These are phyloP conservation scores for Arachis hypogaea DNA, from an alignment of 306 rosid genomes.

Conservation along the genomic window DNA sequence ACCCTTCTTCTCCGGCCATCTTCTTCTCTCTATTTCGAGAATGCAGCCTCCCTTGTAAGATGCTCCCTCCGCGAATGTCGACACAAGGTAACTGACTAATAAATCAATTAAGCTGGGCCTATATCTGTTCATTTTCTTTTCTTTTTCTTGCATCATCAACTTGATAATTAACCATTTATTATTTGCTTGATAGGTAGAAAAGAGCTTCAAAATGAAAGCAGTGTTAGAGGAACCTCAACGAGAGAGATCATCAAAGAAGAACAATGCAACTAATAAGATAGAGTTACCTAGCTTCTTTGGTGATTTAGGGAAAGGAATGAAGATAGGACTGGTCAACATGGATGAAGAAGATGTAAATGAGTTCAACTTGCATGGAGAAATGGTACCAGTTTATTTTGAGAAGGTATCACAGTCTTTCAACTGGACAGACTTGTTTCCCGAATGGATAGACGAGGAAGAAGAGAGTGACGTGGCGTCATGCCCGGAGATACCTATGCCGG, in stretches of 20 bases:
- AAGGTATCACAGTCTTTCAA: slow-evolving; percentile 59
- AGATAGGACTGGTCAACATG: slow-evolving; percentile 77
- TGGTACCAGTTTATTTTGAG: slow-evolving; percentile 45
- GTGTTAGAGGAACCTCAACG: slow-evolving; percentile 51
- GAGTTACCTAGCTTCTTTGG: slow-evolving; percentile 59
- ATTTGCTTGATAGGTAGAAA: slow-evolving; percentile 40
- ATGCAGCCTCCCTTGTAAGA: slow-evolving; percentile 58
- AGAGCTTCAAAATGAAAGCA: slow-evolving; percentile 55
- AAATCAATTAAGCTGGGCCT: too few species aligned
- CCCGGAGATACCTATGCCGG: slow-evolving; percentile 82
- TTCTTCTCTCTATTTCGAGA: slow-evolving; percentile 56
- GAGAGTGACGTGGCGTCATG: slow-evolving; percentile 68
- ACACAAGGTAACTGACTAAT: slow-evolving; percentile 66
- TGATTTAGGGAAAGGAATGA: slow-evolving; percentile 51
- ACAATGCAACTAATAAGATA: slow-evolving; percentile 39
- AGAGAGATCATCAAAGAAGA: slow-evolving; percentile 17
- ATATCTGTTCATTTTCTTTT: too few species aligned
- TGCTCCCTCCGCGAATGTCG: slow-evolving; percentile 71
- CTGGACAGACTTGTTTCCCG: slow-evolving; percentile 82
- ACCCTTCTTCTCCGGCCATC: slow-evolving; percentile 66
- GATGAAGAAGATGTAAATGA: slow-evolving; percentile 53
- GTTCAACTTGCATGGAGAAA: slow-evolving; percentile 50
- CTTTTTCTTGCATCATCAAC: too few species aligned
- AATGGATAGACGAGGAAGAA: slow-evolving; percentile 92
- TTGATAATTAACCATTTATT: background rate